Evolutionary conservation across 306 rosid species (phyloP), one percentile per base, ranked within the genome.

Genomic region (Trichosanthes truncata): DNA sequence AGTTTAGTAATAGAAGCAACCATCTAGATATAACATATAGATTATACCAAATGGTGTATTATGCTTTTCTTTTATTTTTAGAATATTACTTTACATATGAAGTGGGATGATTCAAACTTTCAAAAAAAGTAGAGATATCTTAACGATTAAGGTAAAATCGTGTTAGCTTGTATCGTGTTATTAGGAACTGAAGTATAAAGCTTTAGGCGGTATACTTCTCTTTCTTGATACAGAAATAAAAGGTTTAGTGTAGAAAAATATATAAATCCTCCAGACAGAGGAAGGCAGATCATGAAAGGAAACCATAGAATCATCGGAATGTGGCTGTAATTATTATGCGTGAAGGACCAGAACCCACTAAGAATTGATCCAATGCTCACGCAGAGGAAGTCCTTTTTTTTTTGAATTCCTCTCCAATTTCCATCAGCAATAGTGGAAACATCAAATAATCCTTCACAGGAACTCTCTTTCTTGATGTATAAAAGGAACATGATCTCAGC

Each of bases 401-500:
- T 51, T 18, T 4, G 4, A 51, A 74, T 49, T 10, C 51, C 63
- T 26, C 59, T 74, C 48, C 13, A 74, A 9, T 82, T 71, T 40
- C 76, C 83, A 81, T 61, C 68, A 80, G 13, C 33, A 62, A 56
- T 77, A 77, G 84, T 82, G 82, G 82, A 48, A 86, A 78, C 61
- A 48, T 80, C 81, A 59, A 60, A 56, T 56, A 81, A 41, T 73
- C 83, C 21, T 31, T 83, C 69, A 60, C 81, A 51, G 15, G 10
- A 77, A 73, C 46, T 7, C 11, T 33, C 15, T 36, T 33, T 71
- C 62, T 80, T 77, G 10, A 79, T 61, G 62, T 26, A 23, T 65
- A 23, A 45, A 78, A 75, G 80, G 17, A 68, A 59, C 76, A 36
- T 84, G 90, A 87, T 84, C 69, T 84, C 87, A 87, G 80, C 84